These are phyloP conservation scores for Cladophialophora psammophila DNA, from an alignment of 2,329 filamentous ascomycete genomes.

Conservation along the genomic window DNA sequence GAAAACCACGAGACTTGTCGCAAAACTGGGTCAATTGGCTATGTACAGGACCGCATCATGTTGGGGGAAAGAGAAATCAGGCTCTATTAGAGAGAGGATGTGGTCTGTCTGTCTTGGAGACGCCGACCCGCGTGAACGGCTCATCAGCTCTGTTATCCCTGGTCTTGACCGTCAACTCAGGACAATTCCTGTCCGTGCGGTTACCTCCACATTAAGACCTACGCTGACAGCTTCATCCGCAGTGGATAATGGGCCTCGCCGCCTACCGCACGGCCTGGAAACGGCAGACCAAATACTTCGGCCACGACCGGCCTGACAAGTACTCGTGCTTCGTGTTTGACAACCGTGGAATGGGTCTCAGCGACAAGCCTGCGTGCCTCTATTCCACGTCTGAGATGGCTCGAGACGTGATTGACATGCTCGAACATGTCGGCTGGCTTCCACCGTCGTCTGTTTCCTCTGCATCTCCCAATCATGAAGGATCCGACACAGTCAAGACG, in stretches of 20 bases:
- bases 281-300: constrained; percentile 82
- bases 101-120: not conserved
- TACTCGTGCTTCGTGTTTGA: constrained; percentile 81
- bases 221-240: constrained; percentile 21
- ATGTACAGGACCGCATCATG: not conserved
- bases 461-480: constrained; percentile 14
- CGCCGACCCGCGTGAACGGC: not conserved
- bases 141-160: too few species aligned
- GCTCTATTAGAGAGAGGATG: not conserved
- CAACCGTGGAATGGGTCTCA: constrained; percentile 83
- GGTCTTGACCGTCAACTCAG: too few species aligned
- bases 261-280: constrained; percentile 76
- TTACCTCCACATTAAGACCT: constrained; percentile 8
- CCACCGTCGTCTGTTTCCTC: constrained; percentile 39
- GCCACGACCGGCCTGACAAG: constrained; percentile 67
- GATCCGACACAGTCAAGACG: constrained; percentile 45
- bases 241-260: constrained; percentile 85
- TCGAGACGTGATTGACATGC: constrained; percentile 73
- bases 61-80: too few species aligned
- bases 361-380: constrained; percentile 76
- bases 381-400: constrained; percentile 90
- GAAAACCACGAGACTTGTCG: not conserved
- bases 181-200: not conserved
- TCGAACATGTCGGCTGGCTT: constrained; percentile 74
- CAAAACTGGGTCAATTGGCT: too few species aligned